A percentile compares a stretch with the other conserved stretches of the same genome.
Conservation (phyloP, 306 rosid genomes). For the Purshia tridentata region DNA sequence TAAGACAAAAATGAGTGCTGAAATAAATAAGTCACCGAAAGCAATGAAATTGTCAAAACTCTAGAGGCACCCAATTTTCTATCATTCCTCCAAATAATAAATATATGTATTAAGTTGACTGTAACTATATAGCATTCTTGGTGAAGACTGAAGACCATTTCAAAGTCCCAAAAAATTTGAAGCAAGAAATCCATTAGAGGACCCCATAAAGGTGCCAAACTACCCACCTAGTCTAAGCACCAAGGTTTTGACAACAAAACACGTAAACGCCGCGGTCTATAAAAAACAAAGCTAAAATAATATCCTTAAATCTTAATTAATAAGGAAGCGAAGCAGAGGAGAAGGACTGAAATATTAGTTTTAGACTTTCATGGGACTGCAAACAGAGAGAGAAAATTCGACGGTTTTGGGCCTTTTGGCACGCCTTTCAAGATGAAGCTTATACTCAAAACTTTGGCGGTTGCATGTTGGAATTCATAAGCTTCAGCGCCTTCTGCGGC, state of each 20-base stretch:
- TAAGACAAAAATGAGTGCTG: too few relatives aligned
- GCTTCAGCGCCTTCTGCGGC: conserved; percentile 11
- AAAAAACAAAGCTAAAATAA: neutral
- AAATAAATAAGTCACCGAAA: too few relatives aligned
- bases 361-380: too few relatives aligned
- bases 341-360: too few relatives aligned
- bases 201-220: neutral
- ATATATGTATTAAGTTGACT: too few relatives aligned
- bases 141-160: too few relatives aligned
- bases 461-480: conserved; percentile 18
- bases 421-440: neutral
- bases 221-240: neutral
- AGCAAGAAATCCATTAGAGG: neutral
- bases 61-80: too few relatives aligned
- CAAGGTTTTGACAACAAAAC: neutral
- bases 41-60: too few relatives aligned
- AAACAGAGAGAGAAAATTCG: neutral
- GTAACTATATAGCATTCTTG: too few relatives aligned
- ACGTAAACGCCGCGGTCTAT: neutral
- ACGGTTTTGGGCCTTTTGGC: neutral
- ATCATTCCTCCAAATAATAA: too few relatives aligned
- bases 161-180: neutral
- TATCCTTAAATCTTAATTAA: too few relatives aligned
- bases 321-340: too few relatives aligned
- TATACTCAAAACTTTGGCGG: neutral